Evolutionary conservation across 257 asterid genomes (phyloP).

Genomic region (Ocimum tenuiflorum): DNA sequence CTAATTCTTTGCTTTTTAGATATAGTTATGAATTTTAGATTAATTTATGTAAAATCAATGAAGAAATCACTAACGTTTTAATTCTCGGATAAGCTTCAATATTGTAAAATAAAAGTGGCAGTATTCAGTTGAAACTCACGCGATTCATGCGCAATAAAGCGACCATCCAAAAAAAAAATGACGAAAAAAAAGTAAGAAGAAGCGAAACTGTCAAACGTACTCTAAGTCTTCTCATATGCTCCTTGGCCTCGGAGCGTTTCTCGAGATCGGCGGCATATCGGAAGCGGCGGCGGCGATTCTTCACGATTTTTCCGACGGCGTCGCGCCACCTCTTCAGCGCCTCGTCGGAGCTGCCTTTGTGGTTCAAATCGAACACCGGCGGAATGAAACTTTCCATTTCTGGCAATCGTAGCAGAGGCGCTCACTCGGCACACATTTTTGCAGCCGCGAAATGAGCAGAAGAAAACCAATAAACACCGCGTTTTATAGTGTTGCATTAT

Average conservation of each 20-base stretch:
- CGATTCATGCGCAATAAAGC: background rate
- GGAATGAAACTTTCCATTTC: conserved; percentile 31
- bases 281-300: conserved; percentile 65
- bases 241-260: conserved; percentile 49
- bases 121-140: background rate
- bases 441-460: background rate
- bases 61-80: no score
- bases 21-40: no score
- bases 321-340: conserved; percentile 55
- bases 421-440: background rate
- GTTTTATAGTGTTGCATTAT: background rate
- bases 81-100: no score
- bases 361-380: conserved; percentile 43
- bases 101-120: no score
- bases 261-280: conserved; percentile 53
- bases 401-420: background rate
- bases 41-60: no score
- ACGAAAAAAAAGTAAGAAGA: background rate
- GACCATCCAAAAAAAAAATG: background rate
- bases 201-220: conserved; percentile 24
- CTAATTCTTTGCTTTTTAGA: no score
- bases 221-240: conserved; percentile 37
- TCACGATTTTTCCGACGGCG: conserved; percentile 47
- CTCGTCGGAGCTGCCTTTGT: conserved; percentile 36
- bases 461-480: background rate